phyloP scores from a whole-genome alignment of 768 basidiomycete species.

The Hypholoma sublateritium region DNA sequence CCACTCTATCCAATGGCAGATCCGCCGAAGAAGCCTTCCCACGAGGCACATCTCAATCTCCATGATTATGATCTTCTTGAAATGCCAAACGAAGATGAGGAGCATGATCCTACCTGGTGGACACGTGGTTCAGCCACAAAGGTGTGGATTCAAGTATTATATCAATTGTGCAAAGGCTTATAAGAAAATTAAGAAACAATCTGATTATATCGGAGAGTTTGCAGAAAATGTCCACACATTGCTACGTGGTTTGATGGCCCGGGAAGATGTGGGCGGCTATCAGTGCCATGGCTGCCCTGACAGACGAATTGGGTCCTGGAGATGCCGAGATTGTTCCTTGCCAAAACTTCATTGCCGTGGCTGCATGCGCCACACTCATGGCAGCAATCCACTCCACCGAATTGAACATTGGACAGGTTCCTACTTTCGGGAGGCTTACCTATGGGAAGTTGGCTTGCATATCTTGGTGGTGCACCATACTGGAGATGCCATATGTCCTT shows the following conservation, averaged over 20 bases:
- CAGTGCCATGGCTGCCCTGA: background rate
- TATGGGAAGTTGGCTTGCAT: conserved; percentile 13
- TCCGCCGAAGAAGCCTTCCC: background rate
- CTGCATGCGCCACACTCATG: conserved; percentile 3
- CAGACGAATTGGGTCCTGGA: background rate
- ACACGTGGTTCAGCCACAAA: background rate
- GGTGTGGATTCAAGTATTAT: background rate
- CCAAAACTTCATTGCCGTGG: background rate
- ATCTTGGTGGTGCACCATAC: conserved; percentile 6
- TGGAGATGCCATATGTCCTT: background rate
- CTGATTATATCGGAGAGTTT: background rate
- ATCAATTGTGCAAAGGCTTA: too few relatives aligned
- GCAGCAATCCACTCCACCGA: conserved; percentile 11
- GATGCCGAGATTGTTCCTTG: background rate
- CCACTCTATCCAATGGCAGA: background rate
- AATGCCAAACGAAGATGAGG: background rate
- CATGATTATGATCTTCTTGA: background rate
- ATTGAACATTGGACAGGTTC: conserved; percentile 18
- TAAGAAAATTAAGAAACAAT: background rate
- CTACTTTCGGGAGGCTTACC: conserved; percentile 4
- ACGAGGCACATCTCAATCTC: background rate
- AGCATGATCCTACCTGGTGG: background rate
- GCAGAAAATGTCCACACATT: background rate
- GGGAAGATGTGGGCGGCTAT: background rate
- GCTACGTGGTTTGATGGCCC: background rate